These are phyloP conservation scores for Sclerotiophoma versabilis DNA, from an alignment of 2,329 filamentous ascomycete species.

Conservation along the genomic window DNA sequence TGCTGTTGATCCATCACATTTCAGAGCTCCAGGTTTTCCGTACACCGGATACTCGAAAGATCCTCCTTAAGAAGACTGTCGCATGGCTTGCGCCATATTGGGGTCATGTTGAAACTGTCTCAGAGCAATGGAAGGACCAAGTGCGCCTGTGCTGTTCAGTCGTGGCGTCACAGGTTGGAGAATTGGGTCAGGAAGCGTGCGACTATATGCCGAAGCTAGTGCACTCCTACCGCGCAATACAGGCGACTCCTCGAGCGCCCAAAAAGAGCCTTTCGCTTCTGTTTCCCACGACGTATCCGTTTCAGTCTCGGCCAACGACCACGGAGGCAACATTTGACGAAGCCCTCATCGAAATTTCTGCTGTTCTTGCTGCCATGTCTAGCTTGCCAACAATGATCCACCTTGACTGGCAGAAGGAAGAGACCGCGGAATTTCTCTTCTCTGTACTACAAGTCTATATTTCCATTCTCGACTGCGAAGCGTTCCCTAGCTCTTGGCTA, in stretches of 20 bases:
- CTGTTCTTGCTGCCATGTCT: constrained; percentile 82
- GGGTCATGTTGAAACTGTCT: constrained; percentile 76
- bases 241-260: constrained; percentile 66
- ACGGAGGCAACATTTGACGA: constrained; percentile 77
- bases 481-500: constrained; percentile 88
- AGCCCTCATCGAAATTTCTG: constrained; percentile 84
- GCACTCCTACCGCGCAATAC: constrained; percentile 83
- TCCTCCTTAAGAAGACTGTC: constrained; percentile 80
- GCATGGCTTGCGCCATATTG: constrained; percentile 94
- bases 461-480: constrained; percentile 86
- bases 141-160: constrained; percentile 93
- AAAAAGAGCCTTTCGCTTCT: constrained; percentile 77
- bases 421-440: constrained; percentile 76
- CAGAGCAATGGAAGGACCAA: constrained; percentile 89
- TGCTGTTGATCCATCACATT: constrained; percentile 92
- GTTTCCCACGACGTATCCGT: constrained; percentile 90
- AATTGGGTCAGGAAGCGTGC: constrained; percentile 80
- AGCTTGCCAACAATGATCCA: constrained; percentile 77
- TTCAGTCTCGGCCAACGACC: constrained; percentile 74
- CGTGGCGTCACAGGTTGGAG: constrained; percentile 81
- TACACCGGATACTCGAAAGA: constrained; percentile 75
- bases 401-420: constrained; percentile 75
- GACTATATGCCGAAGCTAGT: constrained; percentile 91
- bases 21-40: constrained; percentile 82
- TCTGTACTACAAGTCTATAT: constrained; percentile 84